Evolutionary conservation across 2,329 filamentous ascomycete species (phyloP).

Genomic region (Aspergillus costaricaensis): DNA sequence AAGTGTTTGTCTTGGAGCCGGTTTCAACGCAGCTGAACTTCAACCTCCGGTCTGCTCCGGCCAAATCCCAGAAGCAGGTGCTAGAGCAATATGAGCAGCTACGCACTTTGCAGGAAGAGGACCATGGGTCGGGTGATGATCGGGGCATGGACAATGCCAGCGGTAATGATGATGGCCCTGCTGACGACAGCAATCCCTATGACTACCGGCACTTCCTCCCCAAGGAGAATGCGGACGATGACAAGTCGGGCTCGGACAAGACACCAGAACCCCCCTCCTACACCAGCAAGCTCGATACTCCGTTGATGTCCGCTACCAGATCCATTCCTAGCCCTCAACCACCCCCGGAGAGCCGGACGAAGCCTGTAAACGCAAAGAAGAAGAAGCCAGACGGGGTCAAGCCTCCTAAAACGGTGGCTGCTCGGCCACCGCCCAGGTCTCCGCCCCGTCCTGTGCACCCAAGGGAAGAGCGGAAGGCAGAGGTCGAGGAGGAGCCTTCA

Average conservation of each 20-base stretch:
- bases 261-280: slow-evolving; percentile 39
- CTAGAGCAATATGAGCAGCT: slow-evolving; percentile 69
- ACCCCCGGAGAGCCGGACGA: slow-evolving; percentile 33
- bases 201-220: slow-evolving; percentile 53
- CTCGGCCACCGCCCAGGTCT: slow-evolving; percentile 28
- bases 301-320: slow-evolving; percentile 33
- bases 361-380: slow-evolving; percentile 37
- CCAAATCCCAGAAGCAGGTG: slow-evolving; percentile 65
- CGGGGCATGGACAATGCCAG: slow-evolving; percentile 30
- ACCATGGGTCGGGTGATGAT: slow-evolving; percentile 38
- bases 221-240: slow-evolving; percentile 39
- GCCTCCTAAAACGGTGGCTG: slow-evolving; percentile 14
- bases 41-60: slow-evolving; percentile 74
- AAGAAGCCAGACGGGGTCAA: slow-evolving; percentile 27
- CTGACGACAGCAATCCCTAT: slow-evolving; percentile 51
- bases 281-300: slow-evolving; percentile 37
- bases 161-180: slow-evolving; percentile 46
- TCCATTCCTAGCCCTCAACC: slow-evolving; percentile 30
- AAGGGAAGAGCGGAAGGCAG: neutral
- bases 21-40: slow-evolving; percentile 82
- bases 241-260: slow-evolving; percentile 37
- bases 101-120: slow-evolving; percentile 42
- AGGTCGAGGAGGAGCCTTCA: slow-evolving; percentile 23
- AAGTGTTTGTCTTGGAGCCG: slow-evolving; percentile 79
- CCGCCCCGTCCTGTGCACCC: slow-evolving; percentile 19